Conservation (phyloP, 1,284 basidiomycete species). For the Cryptococcus amylolentus region DNA sequence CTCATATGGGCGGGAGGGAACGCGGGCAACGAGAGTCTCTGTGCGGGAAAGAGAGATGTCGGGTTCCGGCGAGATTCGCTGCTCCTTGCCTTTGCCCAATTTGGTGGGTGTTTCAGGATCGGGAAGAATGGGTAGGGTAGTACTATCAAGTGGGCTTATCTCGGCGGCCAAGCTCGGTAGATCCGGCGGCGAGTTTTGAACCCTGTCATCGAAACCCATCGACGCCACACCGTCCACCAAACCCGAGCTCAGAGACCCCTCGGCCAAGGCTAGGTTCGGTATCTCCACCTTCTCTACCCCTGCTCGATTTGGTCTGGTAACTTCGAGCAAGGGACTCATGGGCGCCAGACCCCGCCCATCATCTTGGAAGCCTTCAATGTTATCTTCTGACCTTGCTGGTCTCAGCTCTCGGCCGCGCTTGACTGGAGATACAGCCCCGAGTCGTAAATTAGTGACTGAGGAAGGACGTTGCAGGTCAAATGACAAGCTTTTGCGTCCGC, state of each 20-base stretch:
- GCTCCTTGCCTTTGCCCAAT: too few relatives aligned
- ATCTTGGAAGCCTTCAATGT: background rate
- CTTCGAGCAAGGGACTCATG: constrained; percentile 8
- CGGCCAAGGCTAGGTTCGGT: background rate
- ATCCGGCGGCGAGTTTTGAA: background rate
- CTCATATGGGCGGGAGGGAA: background rate
- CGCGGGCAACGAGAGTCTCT: background rate
- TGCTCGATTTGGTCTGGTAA: background rate
- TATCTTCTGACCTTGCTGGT: background rate
- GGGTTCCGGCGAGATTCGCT: too few relatives aligned
- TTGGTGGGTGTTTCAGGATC: too few relatives aligned
- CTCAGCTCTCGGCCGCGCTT: background rate
- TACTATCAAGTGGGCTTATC: too few relatives aligned
- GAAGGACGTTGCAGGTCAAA: constrained; percentile 15
- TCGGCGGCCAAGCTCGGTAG: too few relatives aligned
- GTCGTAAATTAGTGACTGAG: background rate
- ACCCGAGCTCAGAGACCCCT: background rate
- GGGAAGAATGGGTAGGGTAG: too few relatives aligned
- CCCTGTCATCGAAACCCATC: background rate
- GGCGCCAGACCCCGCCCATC: background rate
- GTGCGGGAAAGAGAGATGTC: background rate
- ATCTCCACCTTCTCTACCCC: background rate
- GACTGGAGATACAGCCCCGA: constrained; percentile 1
- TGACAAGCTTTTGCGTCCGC: constrained; percentile 21
- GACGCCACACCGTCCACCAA: background rate